phyloP scores from a whole-genome alignment of 2,329 filamentous ascomycete species.

The Metarhizium sp. region DNA sequence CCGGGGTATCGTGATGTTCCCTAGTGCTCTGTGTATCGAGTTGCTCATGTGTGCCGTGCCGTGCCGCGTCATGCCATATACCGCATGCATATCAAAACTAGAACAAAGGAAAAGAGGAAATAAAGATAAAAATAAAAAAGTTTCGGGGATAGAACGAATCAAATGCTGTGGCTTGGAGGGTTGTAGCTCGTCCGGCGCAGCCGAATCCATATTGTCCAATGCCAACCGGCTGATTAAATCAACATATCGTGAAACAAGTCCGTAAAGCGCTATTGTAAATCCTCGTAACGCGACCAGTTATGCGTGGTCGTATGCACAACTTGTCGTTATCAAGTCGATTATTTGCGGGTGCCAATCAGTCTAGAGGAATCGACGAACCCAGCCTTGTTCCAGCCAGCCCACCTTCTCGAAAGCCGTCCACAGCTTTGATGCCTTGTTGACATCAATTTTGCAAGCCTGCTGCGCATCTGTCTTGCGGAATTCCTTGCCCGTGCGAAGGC shows the following conservation, averaged over 20 bases:
- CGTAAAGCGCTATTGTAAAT: neutral
- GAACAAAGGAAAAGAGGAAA: constrained; percentile 4
- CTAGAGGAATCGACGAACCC: constrained; percentile 28
- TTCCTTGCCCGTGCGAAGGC: constrained; percentile 61
- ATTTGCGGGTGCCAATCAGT: neutral
- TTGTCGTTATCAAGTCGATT: neutral
- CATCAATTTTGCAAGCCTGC: constrained; percentile 95
- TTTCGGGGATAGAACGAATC: neutral
- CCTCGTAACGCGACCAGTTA: neutral
- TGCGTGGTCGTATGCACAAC: neutral
- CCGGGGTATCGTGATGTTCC: constrained; percentile 28
- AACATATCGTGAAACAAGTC: neutral
- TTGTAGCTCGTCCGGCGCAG: constrained; percentile 1
- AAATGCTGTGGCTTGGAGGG: neutral
- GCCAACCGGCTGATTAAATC: neutral
- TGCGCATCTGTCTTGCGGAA: constrained; percentile 95
- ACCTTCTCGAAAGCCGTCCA: constrained; percentile 85
- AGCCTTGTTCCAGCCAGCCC: constrained; percentile 61
- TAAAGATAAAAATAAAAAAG: neutral
- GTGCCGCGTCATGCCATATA: constrained; percentile 6
- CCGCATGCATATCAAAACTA: constrained; percentile 2
- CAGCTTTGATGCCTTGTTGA: constrained; percentile 92
- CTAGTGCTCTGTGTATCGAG: constrained; percentile 26
- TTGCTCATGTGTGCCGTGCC: constrained; percentile 21
- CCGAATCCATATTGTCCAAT: constrained; percentile 6